A percentile compares a stretch with the other conserved stretches of the same genome.
These are phyloP conservation scores for Sporothrix schenckii DNA, from an alignment of 2,329 filamentous ascomycete genomes.

Conservation along the genomic window DNA sequence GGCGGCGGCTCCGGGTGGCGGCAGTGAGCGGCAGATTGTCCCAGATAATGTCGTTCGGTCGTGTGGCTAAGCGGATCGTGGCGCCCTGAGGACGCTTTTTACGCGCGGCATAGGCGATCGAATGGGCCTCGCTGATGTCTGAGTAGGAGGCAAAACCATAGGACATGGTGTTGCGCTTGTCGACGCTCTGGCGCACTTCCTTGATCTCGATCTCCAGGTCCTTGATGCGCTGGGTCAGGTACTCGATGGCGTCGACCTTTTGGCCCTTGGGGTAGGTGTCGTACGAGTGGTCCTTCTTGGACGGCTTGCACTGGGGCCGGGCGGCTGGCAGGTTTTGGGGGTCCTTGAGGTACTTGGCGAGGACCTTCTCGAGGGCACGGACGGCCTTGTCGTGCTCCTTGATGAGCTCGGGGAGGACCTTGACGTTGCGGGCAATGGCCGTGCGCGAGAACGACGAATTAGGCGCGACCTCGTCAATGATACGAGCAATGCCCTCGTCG, in stretches of 20 bases:
- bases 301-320: slow-evolving; percentile 77
- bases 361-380: slow-evolving; percentile 75
- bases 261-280: slow-evolving; percentile 65
- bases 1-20: slow-evolving; percentile 68
- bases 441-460: slow-evolving; percentile 77
- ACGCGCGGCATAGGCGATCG: slow-evolving; percentile 78
- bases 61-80: slow-evolving; percentile 76
- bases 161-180: slow-evolving; percentile 83
- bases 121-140: slow-evolving; percentile 83
- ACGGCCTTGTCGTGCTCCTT: slow-evolving; percentile 81
- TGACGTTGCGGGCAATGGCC: slow-evolving; percentile 87
- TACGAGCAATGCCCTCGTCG: slow-evolving; percentile 83
- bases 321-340: slow-evolving; percentile 76
- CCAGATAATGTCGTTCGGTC: slow-evolving; percentile 94
- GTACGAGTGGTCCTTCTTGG: slow-evolving; percentile 75
- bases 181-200: slow-evolving; percentile 77
- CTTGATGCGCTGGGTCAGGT: slow-evolving; percentile 81
- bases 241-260: slow-evolving; percentile 93
- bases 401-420: slow-evolving; percentile 82
- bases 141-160: slow-evolving; percentile 96
- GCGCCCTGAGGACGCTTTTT: slow-evolving; percentile 80
- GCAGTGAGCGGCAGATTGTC: slow-evolving; percentile 80
- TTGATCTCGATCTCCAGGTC: slow-evolving; percentile 82
- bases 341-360: slow-evolving; percentile 89
- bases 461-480: slow-evolving; percentile 79